Base-by-base conservation (phyloP, 2,329 filamentous ascomycete genomes). In the Colletotrichum cereale region DNA sequence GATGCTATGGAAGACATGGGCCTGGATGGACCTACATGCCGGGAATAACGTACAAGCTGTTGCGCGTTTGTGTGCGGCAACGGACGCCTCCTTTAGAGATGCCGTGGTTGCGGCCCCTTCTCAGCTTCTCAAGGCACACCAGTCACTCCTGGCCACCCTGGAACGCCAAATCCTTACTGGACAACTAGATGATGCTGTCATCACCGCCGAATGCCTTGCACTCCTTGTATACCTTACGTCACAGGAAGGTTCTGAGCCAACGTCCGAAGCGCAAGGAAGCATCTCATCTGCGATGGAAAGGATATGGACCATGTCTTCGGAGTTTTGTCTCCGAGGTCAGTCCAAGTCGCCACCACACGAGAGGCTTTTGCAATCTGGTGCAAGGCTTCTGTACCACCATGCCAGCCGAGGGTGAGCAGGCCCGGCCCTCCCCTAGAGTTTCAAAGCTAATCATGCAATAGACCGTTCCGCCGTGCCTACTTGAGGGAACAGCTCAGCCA, bases 341-440 rank as follows among this genome's bases (percentile, higher is more conserved):
- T 76, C 75, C 7, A 57, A 73, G 0, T 80, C 81, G 10, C 73
- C 81, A 0, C 76, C 82, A 2, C 86, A 89, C 47, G 93, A 97
- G 79, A 82, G 87, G 0, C 82, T 94, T 0, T 87, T 95, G 21
- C 93, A 97, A 81, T 86, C 86, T 67, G 88, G 90, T 38, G 87
- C 91, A 7, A 86, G 84, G 11, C 82, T 98, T 0, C 81, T 97
- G 1, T 88, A 90, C 71, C 81, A 89, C 73, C 91, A 97, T 79
- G 85, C 91, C 48, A 86, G 84, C 2, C 85, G 86, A 72, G 88
- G 86, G 86, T 88, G 76, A 79, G 85, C 77, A 14, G 11, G 16
- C 11, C 29, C 36, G 14, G 53, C 10, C 16, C 10, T 29, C 14
- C n/a, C 31, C 3, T 8, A 47, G 0, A 10, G 10, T 62, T 2